phyloP scores from a whole-genome alignment of 2,329 filamentous ascomycete genomes.

The Ascochyta koolunga region DNA sequence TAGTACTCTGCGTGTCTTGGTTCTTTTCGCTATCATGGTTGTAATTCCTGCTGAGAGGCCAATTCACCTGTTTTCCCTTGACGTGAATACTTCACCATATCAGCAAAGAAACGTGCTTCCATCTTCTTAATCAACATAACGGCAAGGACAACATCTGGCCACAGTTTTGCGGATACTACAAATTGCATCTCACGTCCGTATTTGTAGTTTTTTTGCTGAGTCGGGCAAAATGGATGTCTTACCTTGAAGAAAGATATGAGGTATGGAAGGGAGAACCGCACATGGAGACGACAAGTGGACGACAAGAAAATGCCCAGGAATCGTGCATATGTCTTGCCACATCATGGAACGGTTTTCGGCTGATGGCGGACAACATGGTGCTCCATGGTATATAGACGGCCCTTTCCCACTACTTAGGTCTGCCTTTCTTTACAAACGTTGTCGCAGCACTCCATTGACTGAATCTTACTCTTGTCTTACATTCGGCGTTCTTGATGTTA shows the following conservation, averaged over 20 bases:
- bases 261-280: not conserved
- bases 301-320: constrained; percentile 9
- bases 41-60: too few species aligned
- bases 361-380: constrained; percentile 11
- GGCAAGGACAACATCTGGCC: too few species aligned
- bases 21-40: too few species aligned
- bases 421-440: not conserved
- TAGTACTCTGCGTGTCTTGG: too few species aligned
- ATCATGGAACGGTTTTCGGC: not conserved
- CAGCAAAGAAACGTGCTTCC: too few species aligned
- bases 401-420: not conserved
- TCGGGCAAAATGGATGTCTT: too few species aligned
- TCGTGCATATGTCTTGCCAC: constrained; percentile 4
- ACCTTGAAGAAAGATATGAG: not conserved
- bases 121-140: too few species aligned
- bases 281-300: not conserved
- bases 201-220: too few species aligned
- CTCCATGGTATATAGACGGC: constrained; percentile 9
- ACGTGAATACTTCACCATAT: too few species aligned
- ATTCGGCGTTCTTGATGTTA: not conserved
- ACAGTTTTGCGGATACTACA: too few species aligned
- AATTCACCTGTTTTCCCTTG: too few species aligned
- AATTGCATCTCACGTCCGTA: too few species aligned
- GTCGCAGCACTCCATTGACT: not conserved
- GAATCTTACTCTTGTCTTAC: not conserved